Evolutionary conservation across 2,329 filamentous ascomycete species (phyloP).

Genomic region (Cladosporium velox): DNA sequence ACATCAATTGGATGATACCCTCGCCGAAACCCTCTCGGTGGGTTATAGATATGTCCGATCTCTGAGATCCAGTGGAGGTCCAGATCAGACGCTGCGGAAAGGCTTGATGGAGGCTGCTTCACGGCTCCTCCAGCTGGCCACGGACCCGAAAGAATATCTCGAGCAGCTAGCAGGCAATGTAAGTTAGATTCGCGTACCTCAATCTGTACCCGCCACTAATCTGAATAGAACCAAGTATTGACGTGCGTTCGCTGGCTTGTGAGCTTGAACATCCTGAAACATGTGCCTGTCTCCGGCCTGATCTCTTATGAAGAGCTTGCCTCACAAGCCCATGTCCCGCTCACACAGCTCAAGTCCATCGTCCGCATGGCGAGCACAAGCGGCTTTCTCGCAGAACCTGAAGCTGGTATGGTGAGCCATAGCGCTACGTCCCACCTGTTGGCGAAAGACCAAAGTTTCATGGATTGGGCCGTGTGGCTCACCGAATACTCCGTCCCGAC

Average conservation of each 20-base stretch:
- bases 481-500: conserved; percentile 27
- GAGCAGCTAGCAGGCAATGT: conserved; percentile 26
- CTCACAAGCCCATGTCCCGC: background rate
- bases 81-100: background rate
- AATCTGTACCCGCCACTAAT: background rate
- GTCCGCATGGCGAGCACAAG: background rate
- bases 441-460: conserved; percentile 23
- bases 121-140: conserved; percentile 24
- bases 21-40: background rate
- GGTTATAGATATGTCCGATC: background rate
- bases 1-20: background rate
- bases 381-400: background rate
- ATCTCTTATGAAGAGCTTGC: background rate
- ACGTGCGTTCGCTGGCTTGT: background rate
- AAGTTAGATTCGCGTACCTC: background rate
- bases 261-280: background rate
- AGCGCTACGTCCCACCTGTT: conserved; percentile 24
- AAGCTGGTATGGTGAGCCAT: conserved; percentile 15
- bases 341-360: background rate
- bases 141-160: conserved; percentile 27
- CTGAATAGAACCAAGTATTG: background rate
- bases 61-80: background rate
- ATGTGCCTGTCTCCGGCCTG: background rate
- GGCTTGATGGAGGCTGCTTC: conserved; percentile 26
- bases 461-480: conserved; percentile 27